Evolutionary conservation across 345 rosid species (phyloP).

Genomic region (Linum tenue): DNA sequence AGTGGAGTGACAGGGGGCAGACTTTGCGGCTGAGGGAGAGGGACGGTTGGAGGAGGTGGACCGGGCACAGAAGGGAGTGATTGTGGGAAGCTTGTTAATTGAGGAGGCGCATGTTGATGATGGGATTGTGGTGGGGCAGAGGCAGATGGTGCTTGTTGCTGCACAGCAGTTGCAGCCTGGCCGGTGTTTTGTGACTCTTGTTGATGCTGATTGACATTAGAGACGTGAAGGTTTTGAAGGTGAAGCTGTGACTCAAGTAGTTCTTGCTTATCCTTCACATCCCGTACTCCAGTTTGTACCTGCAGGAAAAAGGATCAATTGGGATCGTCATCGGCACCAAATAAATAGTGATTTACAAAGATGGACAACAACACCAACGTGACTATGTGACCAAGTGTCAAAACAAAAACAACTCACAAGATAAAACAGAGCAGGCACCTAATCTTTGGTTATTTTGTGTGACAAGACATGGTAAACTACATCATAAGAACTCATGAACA

Average conservation of each 20-base stretch:
- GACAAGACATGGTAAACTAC: background rate
- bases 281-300: conserved; percentile 69
- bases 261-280: conserved; percentile 73
- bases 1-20: conserved; percentile 44
- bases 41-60: conserved; percentile 25
- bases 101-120: conserved; percentile 27
- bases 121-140: conserved; percentile 36
- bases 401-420: background rate
- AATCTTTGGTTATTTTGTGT: background rate
- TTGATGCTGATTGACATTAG: conserved; percentile 36
- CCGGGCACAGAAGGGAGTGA: conserved; percentile 18
- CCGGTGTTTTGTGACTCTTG: conserved; percentile 36
- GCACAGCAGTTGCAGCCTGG: conserved; percentile 27
- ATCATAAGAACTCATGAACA: background rate
- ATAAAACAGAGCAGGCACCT: conserved; percentile 1
- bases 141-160: conserved; percentile 46
- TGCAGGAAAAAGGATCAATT: conserved; percentile 18
- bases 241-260: conserved; percentile 56
- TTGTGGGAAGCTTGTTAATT: conserved; percentile 26
- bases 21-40: conserved; percentile 41
- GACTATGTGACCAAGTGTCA: background rate
- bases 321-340: background rate
- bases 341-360: background rate
- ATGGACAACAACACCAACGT: background rate
- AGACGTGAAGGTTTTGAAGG: conserved; percentile 48